Percentiles rank a stretch among this genome's conserved stretches.
Conservation (phyloP, 139 green algal genomes). For the Chlamydomonas sp. region DNA sequence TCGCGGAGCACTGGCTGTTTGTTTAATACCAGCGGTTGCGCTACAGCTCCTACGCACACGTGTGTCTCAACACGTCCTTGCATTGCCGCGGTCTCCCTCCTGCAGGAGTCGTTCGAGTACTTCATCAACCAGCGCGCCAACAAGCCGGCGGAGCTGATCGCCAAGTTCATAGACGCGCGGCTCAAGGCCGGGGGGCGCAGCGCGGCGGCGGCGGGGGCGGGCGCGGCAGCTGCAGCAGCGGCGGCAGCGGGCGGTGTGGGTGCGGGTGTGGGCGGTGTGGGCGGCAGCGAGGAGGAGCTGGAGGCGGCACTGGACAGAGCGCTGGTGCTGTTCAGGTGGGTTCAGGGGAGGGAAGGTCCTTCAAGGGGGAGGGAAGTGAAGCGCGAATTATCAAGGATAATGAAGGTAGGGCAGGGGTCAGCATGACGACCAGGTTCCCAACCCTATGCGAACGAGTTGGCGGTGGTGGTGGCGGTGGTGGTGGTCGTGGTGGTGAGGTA, state of each 20-base stretch:
- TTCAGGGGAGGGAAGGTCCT: background rate
- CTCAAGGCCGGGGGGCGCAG: slow-evolving; percentile 82
- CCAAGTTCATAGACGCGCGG: slow-evolving; percentile 94
- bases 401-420: background rate
- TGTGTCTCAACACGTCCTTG: no score
- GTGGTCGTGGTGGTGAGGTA: no score
- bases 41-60: no score
- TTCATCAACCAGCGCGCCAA: slow-evolving; percentile 93
- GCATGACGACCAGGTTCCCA: background rate
- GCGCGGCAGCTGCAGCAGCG: slow-evolving; percentile 30
- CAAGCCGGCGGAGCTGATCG: slow-evolving; percentile 95
- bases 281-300: slow-evolving; percentile 88
- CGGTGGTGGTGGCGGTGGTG: no score
- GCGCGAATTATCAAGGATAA: background rate
- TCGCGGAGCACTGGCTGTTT: no score
- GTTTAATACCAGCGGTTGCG: no score
- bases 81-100: background rate
- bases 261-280: background rate
- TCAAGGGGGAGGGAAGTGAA: background rate
- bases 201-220: slow-evolving; percentile 36
- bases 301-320: slow-evolving; percentile 89
- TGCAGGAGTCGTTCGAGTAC: slow-evolving; percentile 87
- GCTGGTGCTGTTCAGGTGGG: slow-evolving; percentile 90
- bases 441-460: no score
- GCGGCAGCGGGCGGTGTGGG: background rate